Conservation (phyloP, 164 flowering plant genomes). For the Nymphaea colorata region DNA sequence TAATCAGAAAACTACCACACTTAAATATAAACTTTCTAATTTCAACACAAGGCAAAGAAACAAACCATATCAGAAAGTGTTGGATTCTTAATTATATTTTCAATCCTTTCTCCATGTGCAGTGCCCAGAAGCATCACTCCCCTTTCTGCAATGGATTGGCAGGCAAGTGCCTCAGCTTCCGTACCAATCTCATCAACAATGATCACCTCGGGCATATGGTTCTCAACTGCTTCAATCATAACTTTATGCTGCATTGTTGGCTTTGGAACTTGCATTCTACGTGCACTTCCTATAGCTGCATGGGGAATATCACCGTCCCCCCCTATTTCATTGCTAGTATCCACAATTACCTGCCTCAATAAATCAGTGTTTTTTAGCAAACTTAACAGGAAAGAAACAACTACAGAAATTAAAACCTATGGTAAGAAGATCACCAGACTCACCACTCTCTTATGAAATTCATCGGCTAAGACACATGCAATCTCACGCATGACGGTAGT, state of each 20-base stretch:
- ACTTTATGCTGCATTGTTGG: constrained; percentile 57
- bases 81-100: constrained; percentile 56
- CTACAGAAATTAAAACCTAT: background rate
- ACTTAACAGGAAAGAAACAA: background rate
- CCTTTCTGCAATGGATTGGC: constrained; percentile 71
- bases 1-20: no score
- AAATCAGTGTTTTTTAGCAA: background rate
- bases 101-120: constrained; percentile 58
- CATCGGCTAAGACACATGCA: constrained; percentile 55
- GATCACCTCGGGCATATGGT: constrained; percentile 77
- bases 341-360: constrained; percentile 47
- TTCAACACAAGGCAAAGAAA: constrained; percentile 8
- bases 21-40: no score
- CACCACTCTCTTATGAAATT: constrained; percentile 64
- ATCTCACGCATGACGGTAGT: constrained; percentile 71
- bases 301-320: constrained; percentile 74
- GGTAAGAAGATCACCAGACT: constrained; percentile 7
- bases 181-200: constrained; percentile 78
- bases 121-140: constrained; percentile 72
- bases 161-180: constrained; percentile 59
- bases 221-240: constrained; percentile 78
- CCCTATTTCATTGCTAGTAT: constrained; percentile 76
- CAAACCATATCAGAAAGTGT: constrained; percentile 49
- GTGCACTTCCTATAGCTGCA: constrained; percentile 58
- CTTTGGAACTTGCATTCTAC: constrained; percentile 67